A percentile compares a stretch with the other conserved stretches of the same genome.
phyloP scores from a whole-genome alignment of 129 eudicot species.

The sunflower (Helianthus annuus) region DNA sequence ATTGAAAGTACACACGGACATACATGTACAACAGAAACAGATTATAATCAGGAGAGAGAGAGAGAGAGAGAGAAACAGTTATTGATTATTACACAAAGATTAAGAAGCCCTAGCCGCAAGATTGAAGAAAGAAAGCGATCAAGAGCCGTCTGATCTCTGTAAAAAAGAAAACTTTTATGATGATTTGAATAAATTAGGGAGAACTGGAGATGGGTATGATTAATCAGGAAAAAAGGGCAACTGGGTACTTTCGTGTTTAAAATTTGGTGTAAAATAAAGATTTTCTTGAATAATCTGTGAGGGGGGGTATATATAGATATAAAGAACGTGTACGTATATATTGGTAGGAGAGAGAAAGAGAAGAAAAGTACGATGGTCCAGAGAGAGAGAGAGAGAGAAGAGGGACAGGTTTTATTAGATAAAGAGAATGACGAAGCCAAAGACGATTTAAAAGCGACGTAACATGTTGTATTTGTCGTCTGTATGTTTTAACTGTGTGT shows the following conservation, averaged over 20 bases:
- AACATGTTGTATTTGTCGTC: slow-evolving; percentile 11
- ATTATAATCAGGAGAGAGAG: slow-evolving; percentile 21
- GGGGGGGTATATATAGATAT: slow-evolving; percentile 3
- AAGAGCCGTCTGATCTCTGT: slow-evolving; percentile 47
- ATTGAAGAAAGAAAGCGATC: no score
- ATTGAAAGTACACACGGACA: slow-evolving; percentile 15
- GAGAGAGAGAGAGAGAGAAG: slow-evolving; percentile 23
- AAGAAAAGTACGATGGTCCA: slow-evolving; percentile 45
- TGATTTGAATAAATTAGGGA: slow-evolving; percentile 1
- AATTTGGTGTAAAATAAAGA: slow-evolving; percentile 1
- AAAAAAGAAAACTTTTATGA: background rate
- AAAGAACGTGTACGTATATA: slow-evolving; percentile 12
- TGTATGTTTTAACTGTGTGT: slow-evolving; percentile 12
- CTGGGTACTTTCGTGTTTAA: slow-evolving; percentile 12
- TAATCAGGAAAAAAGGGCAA: slow-evolving; percentile 21
- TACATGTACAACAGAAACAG: slow-evolving; percentile 23
- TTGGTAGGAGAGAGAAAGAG: slow-evolving; percentile 28
- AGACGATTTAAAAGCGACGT: slow-evolving; percentile 26
- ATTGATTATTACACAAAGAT: slow-evolving; percentile 21
- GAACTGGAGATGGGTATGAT: slow-evolving; percentile 22
- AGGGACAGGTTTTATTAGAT: slow-evolving; percentile 17
- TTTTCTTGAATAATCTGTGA: slow-evolving; percentile 19
- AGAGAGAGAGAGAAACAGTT: slow-evolving; percentile 11
- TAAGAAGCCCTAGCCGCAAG: slow-evolving; percentile 29
- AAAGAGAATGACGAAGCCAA: slow-evolving; percentile 28